Percentiles rank a stretch among this genome's conserved stretches.
Conservation (phyloP, 129 eudicot genomes). For the Helichrysum umbraculigerum region DNA sequence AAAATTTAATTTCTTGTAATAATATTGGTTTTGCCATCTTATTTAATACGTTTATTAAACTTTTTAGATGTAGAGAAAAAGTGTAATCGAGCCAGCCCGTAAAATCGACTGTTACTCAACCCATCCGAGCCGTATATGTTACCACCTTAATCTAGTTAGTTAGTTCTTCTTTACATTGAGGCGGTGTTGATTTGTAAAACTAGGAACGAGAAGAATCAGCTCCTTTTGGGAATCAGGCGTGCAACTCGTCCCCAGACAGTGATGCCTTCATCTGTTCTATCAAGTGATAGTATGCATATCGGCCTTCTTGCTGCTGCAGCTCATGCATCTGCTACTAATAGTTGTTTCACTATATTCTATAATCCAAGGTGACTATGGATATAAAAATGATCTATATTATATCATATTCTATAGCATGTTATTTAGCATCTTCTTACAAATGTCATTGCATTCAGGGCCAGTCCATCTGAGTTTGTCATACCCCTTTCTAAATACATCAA, state of each 20-base stretch:
- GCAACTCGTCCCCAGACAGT: constrained; percentile 93
- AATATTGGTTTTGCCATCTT: no score
- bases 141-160: not conserved
- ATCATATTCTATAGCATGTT: not conserved
- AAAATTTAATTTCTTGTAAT: no score
- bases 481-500: constrained; percentile 87
- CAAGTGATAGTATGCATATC: constrained; percentile 99
- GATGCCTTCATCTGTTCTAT: constrained; percentile 99
- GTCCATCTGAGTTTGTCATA: constrained; percentile 95
- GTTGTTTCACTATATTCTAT: constrained; percentile 86
- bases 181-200: not conserved
- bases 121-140: not conserved
- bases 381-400: not conserved
- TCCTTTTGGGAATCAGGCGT: constrained; percentile 89
- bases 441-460: constrained; percentile 65
- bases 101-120: not conserved
- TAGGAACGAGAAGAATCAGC: constrained; percentile 98
- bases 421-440: constrained; percentile 23
- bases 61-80: not conserved
- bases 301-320: constrained; percentile 99
- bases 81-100: not conserved
- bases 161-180: not conserved
- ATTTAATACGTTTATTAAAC: not conserved
- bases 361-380: constrained; percentile 69
- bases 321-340: constrained; percentile 93